Evolutionary conservation across 2,329 filamentous ascomycete genomes (phyloP).

Genomic region (Cercospora nicotianae): DNA sequence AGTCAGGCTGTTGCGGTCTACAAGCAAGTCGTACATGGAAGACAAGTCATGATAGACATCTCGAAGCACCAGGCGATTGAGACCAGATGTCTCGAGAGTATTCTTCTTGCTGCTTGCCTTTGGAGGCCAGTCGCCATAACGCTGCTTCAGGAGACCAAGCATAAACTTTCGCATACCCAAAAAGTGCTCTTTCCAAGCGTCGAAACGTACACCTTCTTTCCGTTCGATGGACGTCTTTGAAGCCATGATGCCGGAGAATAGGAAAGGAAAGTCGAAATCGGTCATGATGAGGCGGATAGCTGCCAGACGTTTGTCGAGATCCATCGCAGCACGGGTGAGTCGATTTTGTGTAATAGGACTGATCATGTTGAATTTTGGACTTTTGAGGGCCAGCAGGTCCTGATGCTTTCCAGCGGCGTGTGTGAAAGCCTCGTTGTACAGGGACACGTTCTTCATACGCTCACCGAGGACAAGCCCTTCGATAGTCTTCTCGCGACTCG

Average conservation of each 20-base stretch:
- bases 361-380: conserved; percentile 69
- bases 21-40: conserved; percentile 82
- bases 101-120: conserved; percentile 93
- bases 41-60: conserved; percentile 85
- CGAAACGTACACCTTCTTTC: conserved; percentile 74
- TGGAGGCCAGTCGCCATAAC: conserved; percentile 80
- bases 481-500: conserved; percentile 82
- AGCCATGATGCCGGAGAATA: conserved; percentile 85
- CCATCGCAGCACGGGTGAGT: conserved; percentile 78
- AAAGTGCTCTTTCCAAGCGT: conserved; percentile 77
- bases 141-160: conserved; percentile 66
- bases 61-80: conserved; percentile 80
- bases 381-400: conserved; percentile 67
- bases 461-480: conserved; percentile 89
- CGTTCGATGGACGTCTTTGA: conserved; percentile 76
- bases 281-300: conserved; percentile 72
- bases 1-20: conserved; percentile 75
- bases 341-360: conserved; percentile 70
- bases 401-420: conserved; percentile 85
- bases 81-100: conserved; percentile 76
- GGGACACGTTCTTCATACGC: conserved; percentile 72
- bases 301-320: conserved; percentile 71
- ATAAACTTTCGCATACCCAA: conserved; percentile 72
- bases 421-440: conserved; percentile 90
- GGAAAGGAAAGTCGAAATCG: conserved; percentile 84